Evolutionary conservation across 768 basidiomycete species (phyloP), one percentile per base, ranked within the genome.

Genomic region (Mycena albidolilacea): DNA sequence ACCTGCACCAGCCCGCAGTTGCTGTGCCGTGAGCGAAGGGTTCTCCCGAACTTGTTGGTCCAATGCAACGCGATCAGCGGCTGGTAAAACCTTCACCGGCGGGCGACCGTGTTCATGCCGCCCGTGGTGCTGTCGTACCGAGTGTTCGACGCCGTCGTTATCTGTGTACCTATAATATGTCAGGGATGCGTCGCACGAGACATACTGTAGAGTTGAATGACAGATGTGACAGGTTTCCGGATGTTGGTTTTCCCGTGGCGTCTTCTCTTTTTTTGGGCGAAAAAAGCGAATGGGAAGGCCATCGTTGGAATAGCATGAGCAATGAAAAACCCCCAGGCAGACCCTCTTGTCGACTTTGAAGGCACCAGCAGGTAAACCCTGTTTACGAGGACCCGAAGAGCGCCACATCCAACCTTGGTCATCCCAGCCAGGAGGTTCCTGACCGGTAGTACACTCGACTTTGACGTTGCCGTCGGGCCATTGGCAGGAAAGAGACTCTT

Each of bases 341-440:
- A 46, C 10, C 44, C 46, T 30, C 30, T 61, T 61, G 48, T 69
- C 60, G 5, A 43, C n/a, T 23, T 69, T 55, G 21, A 9, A 46
- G 7, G 59, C 59, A 10, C 30, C 60, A 3, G 19, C 60, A 17
- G 68, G 68, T 7, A 62, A 14, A n/a, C 46, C 59, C 30, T 41
- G 9, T 39, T 62, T 63, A 7, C 68, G 68, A n/a, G 58, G 9
- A 21, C 68, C 68, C 5, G 68, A 69, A 17, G 68, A 69, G 43
- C 68, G 68, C 44, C 46, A 69, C 35, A 39, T 46, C 23, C 23
- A 23, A 23, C 23, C 23, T 23, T 23, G 23, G 23, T 23, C 23
- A 23, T 23, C 23, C 23, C 43, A 48, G 5, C 38, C 68, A 12
- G 6, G 19, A 5, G 68, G 68, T 39, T 61, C 60, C 35, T 62